Evolutionary conservation across 2,329 filamentous ascomycete species (phyloP), one percentile per base, ranked within the genome.

Genomic region (Chaetomiaceae sp.): DNA sequence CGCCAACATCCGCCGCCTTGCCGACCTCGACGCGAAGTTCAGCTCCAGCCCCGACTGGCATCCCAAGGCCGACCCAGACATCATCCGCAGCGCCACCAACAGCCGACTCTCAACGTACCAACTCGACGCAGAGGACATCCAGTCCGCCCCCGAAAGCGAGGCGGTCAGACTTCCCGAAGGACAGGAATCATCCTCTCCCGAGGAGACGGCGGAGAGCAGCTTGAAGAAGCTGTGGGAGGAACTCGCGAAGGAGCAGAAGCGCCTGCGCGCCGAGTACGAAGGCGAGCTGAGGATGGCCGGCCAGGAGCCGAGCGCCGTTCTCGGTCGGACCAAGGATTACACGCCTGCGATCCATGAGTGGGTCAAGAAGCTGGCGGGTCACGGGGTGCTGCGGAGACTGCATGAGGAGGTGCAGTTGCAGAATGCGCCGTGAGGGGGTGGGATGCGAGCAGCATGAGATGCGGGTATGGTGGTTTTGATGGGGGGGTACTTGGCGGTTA

Each of bases 301-400:
- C 33, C 44, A 50, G 25, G 52, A 51, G n/a, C 17, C 40, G 17
- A 25, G 29, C 6, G 29, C 19, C 6, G 20, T 55, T n/a, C 42
- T 51, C 15, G 76, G 77, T 25, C 73, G 83, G 2, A 78, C 80
- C 62, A 78, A 82, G 63, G 88, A 95, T 64, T 88, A 88, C 64
- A 84, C 81, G 0, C 81, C 83, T 1, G 81, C 83, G 0, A 76
- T 92, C 20, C 82, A 88, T 61, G 74, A 70, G 34, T 92, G 88
- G 84, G 69, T 91, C 40, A 78, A 79, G 59, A 81, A 80, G 57
- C 75, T 95, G 53, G 86, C 86, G 1, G 81, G 84, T 55, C 84
- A 85, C 62, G 83, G 81, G 1, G 70, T 81, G 2, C 67, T 94
- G 52, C 71, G 75, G 59, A 69, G 75, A 33, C 61, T 74, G 43